Percentiles rank a stretch among this genome's conserved stretches.
Conservation (phyloP, 257 asterid species). For the Petunia secreta region DNA sequence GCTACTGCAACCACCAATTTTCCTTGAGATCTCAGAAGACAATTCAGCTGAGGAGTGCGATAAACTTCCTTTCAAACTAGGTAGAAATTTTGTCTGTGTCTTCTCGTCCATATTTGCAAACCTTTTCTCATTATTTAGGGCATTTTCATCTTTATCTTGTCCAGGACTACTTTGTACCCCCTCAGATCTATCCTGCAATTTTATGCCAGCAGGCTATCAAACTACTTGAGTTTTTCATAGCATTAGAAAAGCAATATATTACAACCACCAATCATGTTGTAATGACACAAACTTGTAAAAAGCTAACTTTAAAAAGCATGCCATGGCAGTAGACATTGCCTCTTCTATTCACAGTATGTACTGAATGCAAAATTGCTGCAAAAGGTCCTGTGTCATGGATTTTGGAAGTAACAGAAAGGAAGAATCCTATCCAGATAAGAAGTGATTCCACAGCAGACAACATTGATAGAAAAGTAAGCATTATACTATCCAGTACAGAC, state of each 20-base stretch:
- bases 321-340: background rate
- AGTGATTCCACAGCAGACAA: background rate
- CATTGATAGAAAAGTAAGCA: background rate
- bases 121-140: conserved; percentile 32
- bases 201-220: conserved; percentile 18
- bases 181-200: conserved; percentile 54
- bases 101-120: conserved; percentile 44
- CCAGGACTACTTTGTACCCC: conserved; percentile 38
- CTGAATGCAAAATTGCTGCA: background rate
- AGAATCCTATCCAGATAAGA: background rate
- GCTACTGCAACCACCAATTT: conserved; percentile 40
- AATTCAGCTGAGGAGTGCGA: conserved; percentile 51
- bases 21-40: conserved; percentile 61
- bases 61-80: conserved; percentile 41
- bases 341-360: background rate
- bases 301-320: background rate
- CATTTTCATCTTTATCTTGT: conserved; percentile 40
- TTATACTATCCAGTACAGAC: no score
- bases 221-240: conserved; percentile 1
- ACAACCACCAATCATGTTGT: background rate
- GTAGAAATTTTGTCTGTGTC: conserved; percentile 39
- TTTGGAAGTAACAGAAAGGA: background rate
- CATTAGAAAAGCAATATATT: background rate
- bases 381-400: background rate
- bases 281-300: background rate